phyloP scores from a whole-genome alignment of 2,329 filamentous ascomycete genomes.

The Raffaelea albimanens region DNA sequence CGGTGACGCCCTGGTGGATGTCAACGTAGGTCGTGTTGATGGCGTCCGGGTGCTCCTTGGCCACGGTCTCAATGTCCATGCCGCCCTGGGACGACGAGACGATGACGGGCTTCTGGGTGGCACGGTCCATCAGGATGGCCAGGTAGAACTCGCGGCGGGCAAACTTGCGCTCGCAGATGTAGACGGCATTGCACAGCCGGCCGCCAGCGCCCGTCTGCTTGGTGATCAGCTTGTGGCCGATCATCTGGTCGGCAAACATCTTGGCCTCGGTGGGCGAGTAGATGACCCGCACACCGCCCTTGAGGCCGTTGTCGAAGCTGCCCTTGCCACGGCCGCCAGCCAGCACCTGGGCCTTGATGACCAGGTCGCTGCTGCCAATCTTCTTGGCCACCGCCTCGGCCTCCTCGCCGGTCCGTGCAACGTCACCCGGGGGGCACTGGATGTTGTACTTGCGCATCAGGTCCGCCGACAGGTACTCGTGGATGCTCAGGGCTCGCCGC shows the following conservation, averaged over 20 bases:
- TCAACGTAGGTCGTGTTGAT: slow-evolving; percentile 91
- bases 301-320: slow-evolving; percentile 94
- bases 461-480: slow-evolving; percentile 95
- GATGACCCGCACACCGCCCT: slow-evolving; percentile 96
- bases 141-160: slow-evolving; percentile 98
- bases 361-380: slow-evolving; percentile 92
- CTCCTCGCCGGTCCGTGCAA: slow-evolving; percentile 75
- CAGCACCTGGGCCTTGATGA: slow-evolving; percentile 99
- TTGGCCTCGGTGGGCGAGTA: slow-evolving; percentile 94
- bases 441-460: slow-evolving; percentile 92
- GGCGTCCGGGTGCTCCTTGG: slow-evolving; percentile 93
- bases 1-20: slow-evolving; percentile 90
- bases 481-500: slow-evolving; percentile 83
- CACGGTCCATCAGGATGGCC: slow-evolving; percentile 95
- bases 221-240: slow-evolving; percentile 98
- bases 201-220: slow-evolving; percentile 96
- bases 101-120: slow-evolving; percentile 83
- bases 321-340: slow-evolving; percentile 97
- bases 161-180: slow-evolving; percentile 99
- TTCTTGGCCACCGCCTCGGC: slow-evolving; percentile 85
- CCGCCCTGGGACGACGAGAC: slow-evolving; percentile 97
- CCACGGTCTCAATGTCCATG: slow-evolving; percentile 98
- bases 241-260: slow-evolving; percentile 99
- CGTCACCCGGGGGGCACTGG: slow-evolving; percentile 80
- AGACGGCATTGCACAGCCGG: slow-evolving; percentile 92